Base-by-base conservation (phyloP, 257 asterid species). In the Marsdenia floribunda region DNA sequence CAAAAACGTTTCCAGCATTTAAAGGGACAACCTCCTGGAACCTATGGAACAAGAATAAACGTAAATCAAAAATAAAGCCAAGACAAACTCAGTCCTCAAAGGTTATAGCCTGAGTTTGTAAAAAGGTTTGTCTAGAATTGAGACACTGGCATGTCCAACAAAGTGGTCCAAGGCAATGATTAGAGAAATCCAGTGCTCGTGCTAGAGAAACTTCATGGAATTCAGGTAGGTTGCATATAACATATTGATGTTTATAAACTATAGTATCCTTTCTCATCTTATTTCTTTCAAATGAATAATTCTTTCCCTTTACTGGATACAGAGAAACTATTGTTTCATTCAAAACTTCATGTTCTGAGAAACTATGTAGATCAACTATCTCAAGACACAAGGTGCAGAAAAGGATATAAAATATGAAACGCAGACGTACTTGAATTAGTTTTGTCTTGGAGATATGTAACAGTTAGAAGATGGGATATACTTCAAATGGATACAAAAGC, bases 1-100 rank as follows among this genome's bases (percentile, higher is more conserved):
- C 98, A 6, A 93, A 80, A 70, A 93, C 97, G 60, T 94, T 94
- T 65, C 97, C 97, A 75, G 97, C 98, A 72, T 77, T 94, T 68
- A 94, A 73, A 69, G 98, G 98, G 68, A 93, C 98, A 76, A 93
- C 96, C 78, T 93, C 98, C 83, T 93, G 98, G 68, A 93, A 90
- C 44, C 98, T 93, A 90, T 40, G n/a, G 33, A 64, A 50, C 76
- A 78, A 58, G 16, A 57, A 40, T 15, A 29, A 0, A 54, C 44
- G 2, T 22, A 15, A 55, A 11, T 24, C 22, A 19, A 54, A 54
- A 53, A 46, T 1, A 21, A 12, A n/a, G 11, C 5, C 68, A 3
- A 50, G 50, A 53, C 4, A 37, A 65, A 52, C 52, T 21, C 55
- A 52, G 37, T 40, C 72, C 40, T 73, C n/a, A 26, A 33, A 13